phyloP scores from a whole-genome alignment of 1,284 basidiomycete genomes.

The Boletus nobilissimus region DNA sequence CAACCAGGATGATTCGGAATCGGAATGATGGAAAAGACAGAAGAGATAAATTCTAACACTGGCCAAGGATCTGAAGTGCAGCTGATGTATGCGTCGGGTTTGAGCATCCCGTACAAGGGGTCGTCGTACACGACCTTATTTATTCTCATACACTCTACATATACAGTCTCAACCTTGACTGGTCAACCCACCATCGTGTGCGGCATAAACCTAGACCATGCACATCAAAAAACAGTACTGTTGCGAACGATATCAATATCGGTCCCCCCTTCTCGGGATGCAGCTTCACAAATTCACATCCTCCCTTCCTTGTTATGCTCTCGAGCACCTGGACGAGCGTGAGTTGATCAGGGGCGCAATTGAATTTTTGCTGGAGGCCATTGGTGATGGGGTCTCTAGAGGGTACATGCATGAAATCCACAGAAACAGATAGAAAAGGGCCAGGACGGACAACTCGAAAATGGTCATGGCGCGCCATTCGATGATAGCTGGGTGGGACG shows the following conservation, averaged over 20 bases:
- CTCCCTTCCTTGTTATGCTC: conserved; percentile 96
- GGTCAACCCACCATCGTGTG: too few species aligned
- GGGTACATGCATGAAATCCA: background rate
- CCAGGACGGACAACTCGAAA: conserved; percentile 77
- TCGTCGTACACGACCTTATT: background rate
- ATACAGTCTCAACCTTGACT: background rate
- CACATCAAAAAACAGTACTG: conserved; percentile 80
- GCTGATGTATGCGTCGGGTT: conserved; percentile 38
- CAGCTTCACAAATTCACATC: conserved; percentile 88
- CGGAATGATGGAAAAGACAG: too few species aligned
- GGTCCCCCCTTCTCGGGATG: conserved; percentile 82
- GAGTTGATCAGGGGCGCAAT: conserved; percentile 56
- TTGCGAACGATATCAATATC: conserved; percentile 87
- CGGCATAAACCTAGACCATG: background rate
- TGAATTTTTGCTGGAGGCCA: conserved; percentile 71
- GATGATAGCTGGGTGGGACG: conserved; percentile 89
- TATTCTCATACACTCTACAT: background rate
- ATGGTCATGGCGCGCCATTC: conserved; percentile 98
- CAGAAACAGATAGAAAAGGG: background rate
- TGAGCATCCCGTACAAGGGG: background rate
- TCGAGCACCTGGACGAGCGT: conserved; percentile 91
- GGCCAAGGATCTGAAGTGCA: conserved; percentile 65
- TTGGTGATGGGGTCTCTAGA: conserved; percentile 83
- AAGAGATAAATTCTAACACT: too few species aligned
- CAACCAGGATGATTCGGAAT: too few species aligned